Conservation (phyloP, 352 stramenopile genomes). For the Globisporangium emineosum region DNA sequence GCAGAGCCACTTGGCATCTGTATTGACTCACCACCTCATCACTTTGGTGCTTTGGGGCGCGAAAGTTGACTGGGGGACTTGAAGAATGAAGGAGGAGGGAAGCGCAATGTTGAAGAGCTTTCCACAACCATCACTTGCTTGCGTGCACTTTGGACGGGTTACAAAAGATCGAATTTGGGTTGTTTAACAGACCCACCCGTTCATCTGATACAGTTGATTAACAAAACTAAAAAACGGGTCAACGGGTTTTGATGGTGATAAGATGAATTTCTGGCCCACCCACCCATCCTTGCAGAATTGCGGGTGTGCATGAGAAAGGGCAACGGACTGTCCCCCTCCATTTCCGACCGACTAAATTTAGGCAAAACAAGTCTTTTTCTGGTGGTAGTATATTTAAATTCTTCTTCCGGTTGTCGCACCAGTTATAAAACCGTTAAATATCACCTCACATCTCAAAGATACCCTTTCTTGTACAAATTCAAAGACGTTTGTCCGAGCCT, state of each 20-base stretch:
- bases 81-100: not conserved
- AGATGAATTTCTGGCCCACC: not conserved
- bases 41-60: no score
- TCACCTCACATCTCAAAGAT: not conserved
- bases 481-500: not conserved
- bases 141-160: not conserved
- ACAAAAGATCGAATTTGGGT: not conserved
- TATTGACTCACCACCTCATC: no score
- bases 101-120: not conserved
- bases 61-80: not conserved
- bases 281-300: not conserved
- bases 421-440: not conserved
- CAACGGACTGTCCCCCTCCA: not conserved
- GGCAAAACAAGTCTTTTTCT: not conserved
- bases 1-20: not conserved
- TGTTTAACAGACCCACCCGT: not conserved
- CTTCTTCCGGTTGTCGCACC: not conserved
- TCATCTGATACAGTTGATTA: not conserved
- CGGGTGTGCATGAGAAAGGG: not conserved
- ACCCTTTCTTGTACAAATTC: not conserved
- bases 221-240: no score
- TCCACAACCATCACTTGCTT: not conserved
- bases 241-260: not conserved
- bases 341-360: not conserved
- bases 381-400: not conserved